phyloP scores from a whole-genome alignment of 495 filamentous ascomycete species.

The Podospora conica region DNA sequence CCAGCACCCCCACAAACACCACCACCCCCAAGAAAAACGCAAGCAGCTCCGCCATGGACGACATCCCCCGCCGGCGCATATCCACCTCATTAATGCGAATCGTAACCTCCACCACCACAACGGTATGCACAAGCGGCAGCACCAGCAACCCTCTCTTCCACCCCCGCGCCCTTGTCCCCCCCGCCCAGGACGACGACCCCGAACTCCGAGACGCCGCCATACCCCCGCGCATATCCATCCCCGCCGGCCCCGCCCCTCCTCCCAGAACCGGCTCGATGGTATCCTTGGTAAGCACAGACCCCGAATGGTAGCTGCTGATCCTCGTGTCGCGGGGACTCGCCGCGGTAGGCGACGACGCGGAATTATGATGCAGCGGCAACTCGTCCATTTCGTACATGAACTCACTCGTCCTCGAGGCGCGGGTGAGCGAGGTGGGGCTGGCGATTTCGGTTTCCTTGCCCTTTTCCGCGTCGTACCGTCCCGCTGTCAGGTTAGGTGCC shows the following conservation, averaged over 20 bases:
- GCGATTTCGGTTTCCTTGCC: slow-evolving; percentile 8
- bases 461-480: slow-evolving; percentile 12
- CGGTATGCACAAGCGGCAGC: slow-evolving; percentile 5
- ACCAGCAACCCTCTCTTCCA: not conserved
- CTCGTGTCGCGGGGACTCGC: not conserved
- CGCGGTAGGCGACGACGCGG: not conserved
- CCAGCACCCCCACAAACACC: slow-evolving; percentile 5
- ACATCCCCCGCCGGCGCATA: slow-evolving; percentile 9
- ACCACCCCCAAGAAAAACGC: slow-evolving; percentile 11
- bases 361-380: not conserved
- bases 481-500: not conserved
- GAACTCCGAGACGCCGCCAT: not conserved
- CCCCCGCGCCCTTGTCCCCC: not conserved
- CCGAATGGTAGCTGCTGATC: not conserved
- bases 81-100: slow-evolving; percentile 13
- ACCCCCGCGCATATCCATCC: not conserved
- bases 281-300: not conserved
- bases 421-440: not conserved
- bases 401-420: slow-evolving; percentile 10
- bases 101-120: slow-evolving; percentile 14
- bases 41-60: slow-evolving; percentile 11
- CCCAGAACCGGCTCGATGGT: not conserved
- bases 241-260: not conserved
- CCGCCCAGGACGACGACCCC: not conserved
- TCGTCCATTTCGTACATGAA: slow-evolving; percentile 5